Conservation (phyloP, 441 rosid species). For the Viola pubescens region DNA sequence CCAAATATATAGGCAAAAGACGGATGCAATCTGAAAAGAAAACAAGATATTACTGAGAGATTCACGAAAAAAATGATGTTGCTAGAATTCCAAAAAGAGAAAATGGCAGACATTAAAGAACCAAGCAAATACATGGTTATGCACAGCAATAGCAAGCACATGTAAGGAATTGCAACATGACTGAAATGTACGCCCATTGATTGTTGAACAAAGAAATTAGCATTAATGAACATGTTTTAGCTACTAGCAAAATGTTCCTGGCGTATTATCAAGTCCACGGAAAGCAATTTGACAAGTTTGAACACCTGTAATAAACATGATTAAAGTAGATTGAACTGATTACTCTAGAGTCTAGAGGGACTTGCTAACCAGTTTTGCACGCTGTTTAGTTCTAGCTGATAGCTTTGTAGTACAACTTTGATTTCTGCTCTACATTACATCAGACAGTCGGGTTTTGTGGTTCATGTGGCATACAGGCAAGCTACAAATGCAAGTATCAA, state of each 20-base stretch:
- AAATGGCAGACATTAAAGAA: not conserved
- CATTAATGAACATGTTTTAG: not conserved
- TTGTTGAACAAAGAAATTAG: not conserved
- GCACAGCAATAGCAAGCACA: not conserved
- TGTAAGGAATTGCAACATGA: not conserved
- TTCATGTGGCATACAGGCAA: too few species aligned
- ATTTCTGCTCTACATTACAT: too few species aligned
- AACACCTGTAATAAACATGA: too few species aligned
- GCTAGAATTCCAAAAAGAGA: conserved; percentile 8
- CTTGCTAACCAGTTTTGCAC: too few species aligned
- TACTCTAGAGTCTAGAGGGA: too few species aligned
- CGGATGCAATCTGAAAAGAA: conserved; percentile 61
- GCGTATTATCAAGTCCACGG: conserved; percentile 6
- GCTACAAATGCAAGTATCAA: too few species aligned
- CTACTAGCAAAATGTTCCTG: not conserved
- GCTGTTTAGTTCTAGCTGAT: too few species aligned
- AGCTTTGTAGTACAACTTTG: too few species aligned
- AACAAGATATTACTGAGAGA: conserved; percentile 17
- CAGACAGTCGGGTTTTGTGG: too few species aligned
- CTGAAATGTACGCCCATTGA: not conserved
- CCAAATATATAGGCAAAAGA: conserved; percentile 89
- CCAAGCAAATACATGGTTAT: not conserved
- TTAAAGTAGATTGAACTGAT: too few species aligned
- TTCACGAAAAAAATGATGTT: conserved; percentile 18
- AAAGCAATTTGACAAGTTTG: not conserved